Evolutionary conservation across 345 rosid genomes (phyloP), one percentile per base, ranked within the genome.

Genomic region (Eucalyptus coolabah): DNA sequence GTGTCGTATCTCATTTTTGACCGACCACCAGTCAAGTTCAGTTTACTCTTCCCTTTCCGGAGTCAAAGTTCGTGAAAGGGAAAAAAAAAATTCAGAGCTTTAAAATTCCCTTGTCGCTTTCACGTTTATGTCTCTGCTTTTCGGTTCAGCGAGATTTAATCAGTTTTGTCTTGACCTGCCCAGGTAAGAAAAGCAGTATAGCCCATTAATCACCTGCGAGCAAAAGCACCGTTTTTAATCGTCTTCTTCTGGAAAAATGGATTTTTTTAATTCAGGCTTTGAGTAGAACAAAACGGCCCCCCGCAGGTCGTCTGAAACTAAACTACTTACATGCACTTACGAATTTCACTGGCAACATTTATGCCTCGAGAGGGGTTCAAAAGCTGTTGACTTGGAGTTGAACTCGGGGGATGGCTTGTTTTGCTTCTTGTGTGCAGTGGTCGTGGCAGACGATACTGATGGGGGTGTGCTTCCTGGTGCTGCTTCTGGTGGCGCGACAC

Each of bases 401-500:
- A 88, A 88, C 17, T 34, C 9, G 34, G 15, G 54, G 59, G 51
- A 89, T 50, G 28, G 6, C 45, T 88, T 72, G 12, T 69, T 19
- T 77, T 40, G 47, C 85, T 42, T 82, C 24, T 53, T 50, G 13
- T 44, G 11, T 91, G 95, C 95, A 98, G 99, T 97, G 99, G 98
- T 96, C 99, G 88, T 98, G 99, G 99, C 97, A 98, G 91, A 97
- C 99, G 56, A 93, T 96, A 88, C 90, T 98, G 80, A 96, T 97
- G 99, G 99, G 99, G 11, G 88, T 93, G 65, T 94, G 95, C 93
- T 98, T 98, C 94, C 95, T 98, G 21, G 93, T 92, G 91, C 87
- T 95, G 91, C 96, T 98, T 86, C 91, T 98, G 45, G 91, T 93
- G 13, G 90, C 98, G 44, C 94, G 99, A 92, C 96, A 96, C 93